A percentile compares a stretch with the other conserved stretches of the same genome.
These are phyloP conservation scores for Ophiocordyceps camponoti-floridani DNA, from an alignment of 2,329 filamentous ascomycete genomes.

Conservation along the genomic window DNA sequence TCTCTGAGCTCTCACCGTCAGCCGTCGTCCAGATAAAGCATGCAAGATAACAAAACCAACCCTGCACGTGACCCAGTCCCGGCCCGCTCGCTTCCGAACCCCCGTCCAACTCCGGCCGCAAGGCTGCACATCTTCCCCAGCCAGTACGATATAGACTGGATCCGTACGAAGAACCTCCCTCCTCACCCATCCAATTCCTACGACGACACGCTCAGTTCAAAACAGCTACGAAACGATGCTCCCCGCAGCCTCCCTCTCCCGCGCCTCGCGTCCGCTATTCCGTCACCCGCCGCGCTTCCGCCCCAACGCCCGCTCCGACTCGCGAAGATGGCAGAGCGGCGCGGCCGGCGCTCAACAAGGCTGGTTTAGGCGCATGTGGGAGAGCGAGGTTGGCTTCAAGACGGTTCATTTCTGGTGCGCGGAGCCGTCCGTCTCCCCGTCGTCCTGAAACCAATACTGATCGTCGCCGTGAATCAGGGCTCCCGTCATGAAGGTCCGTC, in stretches of 20 bases:
- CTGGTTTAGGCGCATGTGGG: constrained; percentile 66
- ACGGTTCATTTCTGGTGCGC: constrained; percentile 93
- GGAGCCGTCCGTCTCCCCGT: constrained; percentile 6
- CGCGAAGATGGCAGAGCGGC: constrained; percentile 55
- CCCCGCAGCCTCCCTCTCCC: neutral
- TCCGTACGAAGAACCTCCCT: neutral
- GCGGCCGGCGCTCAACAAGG: constrained; percentile 29
- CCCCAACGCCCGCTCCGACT: constrained; percentile 15
- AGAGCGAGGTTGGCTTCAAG: constrained; percentile 66
- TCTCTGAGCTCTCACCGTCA: neutral
- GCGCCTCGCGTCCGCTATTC: neutral
- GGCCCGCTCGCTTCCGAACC: no score
- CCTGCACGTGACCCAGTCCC: no score
- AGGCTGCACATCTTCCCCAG: no score
- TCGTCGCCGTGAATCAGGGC: constrained; percentile 28
- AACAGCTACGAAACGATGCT: neutral
- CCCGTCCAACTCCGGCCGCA: no score
- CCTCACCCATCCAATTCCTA: no score
- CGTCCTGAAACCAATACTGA: neutral
- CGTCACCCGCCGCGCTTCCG: neutral
- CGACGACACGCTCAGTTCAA: neutral
- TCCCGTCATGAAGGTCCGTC: constrained; percentile 63
- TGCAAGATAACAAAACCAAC: no score
- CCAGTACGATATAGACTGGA: no score
- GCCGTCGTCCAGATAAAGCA: no score